Conservation (phyloP, 2,329 filamentous ascomycete genomes). For the Amauroascus niger region DNA sequence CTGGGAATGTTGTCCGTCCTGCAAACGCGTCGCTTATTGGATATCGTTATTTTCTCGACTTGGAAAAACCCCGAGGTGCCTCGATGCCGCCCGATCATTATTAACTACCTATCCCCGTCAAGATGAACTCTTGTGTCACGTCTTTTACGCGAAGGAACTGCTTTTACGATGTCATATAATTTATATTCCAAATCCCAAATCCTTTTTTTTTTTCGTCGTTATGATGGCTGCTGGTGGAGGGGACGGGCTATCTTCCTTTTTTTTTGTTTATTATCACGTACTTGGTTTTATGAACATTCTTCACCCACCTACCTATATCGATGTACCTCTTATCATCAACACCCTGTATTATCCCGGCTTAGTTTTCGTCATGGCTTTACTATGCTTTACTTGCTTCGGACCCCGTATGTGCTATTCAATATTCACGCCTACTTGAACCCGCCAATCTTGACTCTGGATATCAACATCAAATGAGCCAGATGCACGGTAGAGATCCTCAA, state of each 20-base stretch:
- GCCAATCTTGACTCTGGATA: too few species aligned
- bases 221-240: not conserved
- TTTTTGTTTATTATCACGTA: not conserved
- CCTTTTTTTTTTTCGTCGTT: not conserved
- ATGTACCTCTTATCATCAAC: not conserved
- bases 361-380: not conserved
- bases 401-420: not conserved
- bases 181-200: not conserved
- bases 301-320: not conserved
- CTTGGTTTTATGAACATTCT: not conserved
- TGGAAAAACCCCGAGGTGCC: not conserved
- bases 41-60: not conserved
- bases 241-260: not conserved
- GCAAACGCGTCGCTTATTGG: not conserved
- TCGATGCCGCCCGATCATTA: too few species aligned
- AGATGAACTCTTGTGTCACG: not conserved
- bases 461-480: too few species aligned
- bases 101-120: not conserved
- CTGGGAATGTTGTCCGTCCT: not conserved
- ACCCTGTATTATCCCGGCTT: not conserved
- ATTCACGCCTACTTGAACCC: too few species aligned
- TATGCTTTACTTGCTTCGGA: not conserved
- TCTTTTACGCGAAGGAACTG: not conserved
- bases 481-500: too few species aligned
- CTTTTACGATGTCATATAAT: conserved; percentile 8